Evolutionary conservation across 2,329 filamentous ascomycete genomes (phyloP).

Genomic region (Metarhizium humberi): DNA sequence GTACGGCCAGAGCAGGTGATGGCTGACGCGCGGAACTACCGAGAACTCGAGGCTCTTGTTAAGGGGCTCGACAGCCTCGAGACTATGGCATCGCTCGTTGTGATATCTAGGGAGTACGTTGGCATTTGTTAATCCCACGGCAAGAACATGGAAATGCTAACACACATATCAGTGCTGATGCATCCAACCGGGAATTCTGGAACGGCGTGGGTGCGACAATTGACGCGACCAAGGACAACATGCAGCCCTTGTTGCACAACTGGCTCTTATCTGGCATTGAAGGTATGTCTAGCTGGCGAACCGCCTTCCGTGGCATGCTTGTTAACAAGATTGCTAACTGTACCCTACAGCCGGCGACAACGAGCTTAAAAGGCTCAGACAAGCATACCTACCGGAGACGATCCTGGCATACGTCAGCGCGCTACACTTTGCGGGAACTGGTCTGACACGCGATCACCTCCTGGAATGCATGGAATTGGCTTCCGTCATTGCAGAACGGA

Average conservation of each 20-base stretch:
- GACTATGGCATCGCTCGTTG: conserved; percentile 49
- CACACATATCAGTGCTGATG: conserved; percentile 16
- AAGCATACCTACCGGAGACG: conserved; percentile 75
- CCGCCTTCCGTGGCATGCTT: not conserved
- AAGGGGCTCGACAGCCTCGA: conserved; percentile 59
- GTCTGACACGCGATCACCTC: conserved; percentile 65
- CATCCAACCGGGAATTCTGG: conserved; percentile 40
- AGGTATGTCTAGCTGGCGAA: conserved; percentile 32
- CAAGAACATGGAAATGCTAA: not conserved
- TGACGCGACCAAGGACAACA: conserved; percentile 42
- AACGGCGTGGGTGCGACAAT: conserved; percentile 44
- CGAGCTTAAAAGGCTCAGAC: conserved; percentile 57
- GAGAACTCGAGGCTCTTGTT: conserved; percentile 60
- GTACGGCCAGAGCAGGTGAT: conserved; percentile 33
- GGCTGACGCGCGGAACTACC: conserved; percentile 51
- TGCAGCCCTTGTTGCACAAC: conserved; percentile 52
- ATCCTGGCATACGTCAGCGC: conserved; percentile 76
- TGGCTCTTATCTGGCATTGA: conserved; percentile 51
- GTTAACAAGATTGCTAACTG: not conserved
- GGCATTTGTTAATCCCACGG: not conserved
- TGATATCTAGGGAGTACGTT: conserved; percentile 42
- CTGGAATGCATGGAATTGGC: conserved; percentile 83
- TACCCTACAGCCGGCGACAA: conserved; percentile 34
- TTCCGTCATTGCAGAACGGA: conserved; percentile 61
- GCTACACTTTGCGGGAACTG: conserved; percentile 68